Evolutionary conservation across 164 flowering plant genomes (phyloP), one percentile per base, ranked within the genome.

Genomic region (Saururus chinensis): DNA sequence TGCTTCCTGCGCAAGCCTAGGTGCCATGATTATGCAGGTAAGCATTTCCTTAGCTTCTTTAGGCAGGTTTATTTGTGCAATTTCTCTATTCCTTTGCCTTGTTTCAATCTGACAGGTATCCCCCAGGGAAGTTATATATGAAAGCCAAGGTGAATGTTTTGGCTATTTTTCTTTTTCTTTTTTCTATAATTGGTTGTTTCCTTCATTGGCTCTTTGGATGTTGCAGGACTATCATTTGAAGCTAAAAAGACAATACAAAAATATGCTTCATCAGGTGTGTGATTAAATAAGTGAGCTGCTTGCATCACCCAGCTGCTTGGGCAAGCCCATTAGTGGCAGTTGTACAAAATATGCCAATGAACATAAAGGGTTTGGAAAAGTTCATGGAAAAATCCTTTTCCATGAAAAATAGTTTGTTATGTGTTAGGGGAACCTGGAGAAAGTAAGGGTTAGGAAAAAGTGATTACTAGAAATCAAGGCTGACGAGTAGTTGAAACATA

Each of bases 1-100:
- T 80, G 82, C 87, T 53, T 88, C 99, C 53, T 85, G 77, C 77
- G 81, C 95, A 17, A 78, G 93, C 68, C 64, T 95, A 72, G 97
- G 93, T 59, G 86, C 99, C 70, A 68, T 90, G 69, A 65, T 95
- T 75, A 78, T 95, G 97, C 99, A 95, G 63, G 99, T 88, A 79
- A 63, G 87, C 51, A 61, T 51, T 4, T 53, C 19, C 55, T 67
- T 17, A 14, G 2, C 19, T 45, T 37, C 53, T 52, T 48, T 9
- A 19, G 48, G 41, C 53, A 22, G 35, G 12, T 3, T 51, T 52
- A 20, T 21, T 52, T 26, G 35, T 9, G 58, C 30, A 3, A 53
- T 26, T 25, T 19, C 42, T 56, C 11, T 17, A 59, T 20, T 69
- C 55, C 56, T 64, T 24, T 55, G 17, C 7, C 58, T 58, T 53